Conservation (phyloP, 208 protist genomes). For the Acanthamoeba healyi region DNA sequence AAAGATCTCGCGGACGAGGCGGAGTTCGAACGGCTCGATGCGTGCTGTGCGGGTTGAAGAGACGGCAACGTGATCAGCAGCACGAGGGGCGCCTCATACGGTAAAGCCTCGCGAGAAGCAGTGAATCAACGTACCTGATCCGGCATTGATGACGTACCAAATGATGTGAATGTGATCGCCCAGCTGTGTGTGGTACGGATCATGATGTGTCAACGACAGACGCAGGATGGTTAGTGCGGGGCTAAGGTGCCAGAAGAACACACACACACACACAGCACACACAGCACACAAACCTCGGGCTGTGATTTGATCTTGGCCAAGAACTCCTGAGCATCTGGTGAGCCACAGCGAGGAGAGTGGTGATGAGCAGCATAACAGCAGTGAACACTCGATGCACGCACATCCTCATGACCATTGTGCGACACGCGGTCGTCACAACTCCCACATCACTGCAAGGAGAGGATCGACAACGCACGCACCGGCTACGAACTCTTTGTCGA, state of each 20-base stretch:
- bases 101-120: no score
- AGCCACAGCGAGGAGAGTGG: background rate
- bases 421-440: no score
- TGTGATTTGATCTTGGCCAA: slow-evolving; percentile 42
- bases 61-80: no score
- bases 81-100: no score
- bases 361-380: background rate
- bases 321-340: slow-evolving; percentile 29
- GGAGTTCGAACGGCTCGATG: slow-evolving; percentile 46
- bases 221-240: no score
- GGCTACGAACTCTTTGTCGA: slow-evolving; percentile 45
- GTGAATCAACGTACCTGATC: slow-evolving; percentile 24
- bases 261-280: no score
- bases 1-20: slow-evolving; percentile 57
- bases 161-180: slow-evolving; percentile 65
- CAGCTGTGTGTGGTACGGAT: slow-evolving; percentile 2
- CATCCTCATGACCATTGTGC: no score
- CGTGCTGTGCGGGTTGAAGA: background rate
- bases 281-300: slow-evolving; percentile 30
- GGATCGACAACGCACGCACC: background rate
- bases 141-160: slow-evolving; percentile 72
- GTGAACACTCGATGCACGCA: no score
- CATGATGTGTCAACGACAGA: no score
- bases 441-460: background rate
- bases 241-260: no score